Percentiles rank a stretch among this genome's conserved stretches.
phyloP scores from a whole-genome alignment of 75 land plant genomes.

The Sequoiadendron giganteum region DNA sequence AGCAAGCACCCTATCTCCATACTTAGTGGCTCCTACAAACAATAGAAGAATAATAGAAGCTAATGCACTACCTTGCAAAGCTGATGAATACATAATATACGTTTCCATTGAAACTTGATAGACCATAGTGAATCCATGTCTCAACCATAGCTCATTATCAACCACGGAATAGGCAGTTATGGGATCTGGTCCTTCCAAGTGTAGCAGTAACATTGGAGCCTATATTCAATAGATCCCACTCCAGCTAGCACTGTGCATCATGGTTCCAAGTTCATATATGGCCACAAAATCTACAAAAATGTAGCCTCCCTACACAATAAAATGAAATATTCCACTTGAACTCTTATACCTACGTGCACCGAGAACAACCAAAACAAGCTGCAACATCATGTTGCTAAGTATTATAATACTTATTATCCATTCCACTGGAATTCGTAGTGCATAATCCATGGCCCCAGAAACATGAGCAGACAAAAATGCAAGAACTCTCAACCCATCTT shows the following conservation, averaged over 20 bases:
- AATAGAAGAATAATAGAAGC: not conserved
- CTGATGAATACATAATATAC: constrained; percentile 1
- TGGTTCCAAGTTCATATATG: constrained; percentile 11
- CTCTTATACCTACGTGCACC: not conserved
- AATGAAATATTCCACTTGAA: not conserved
- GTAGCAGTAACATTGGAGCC: too few species aligned
- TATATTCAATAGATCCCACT: not conserved
- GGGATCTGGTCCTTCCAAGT: not conserved
- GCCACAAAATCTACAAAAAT: constrained; percentile 15
- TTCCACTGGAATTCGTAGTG: too few species aligned
- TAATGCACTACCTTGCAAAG: not conserved
- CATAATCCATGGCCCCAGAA: too few species aligned
- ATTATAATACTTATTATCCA: not conserved
- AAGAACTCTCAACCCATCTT: too few species aligned
- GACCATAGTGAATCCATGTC: too few species aligned
- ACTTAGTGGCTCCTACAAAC: not conserved
- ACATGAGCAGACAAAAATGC: too few species aligned
- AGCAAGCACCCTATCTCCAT: not conserved
- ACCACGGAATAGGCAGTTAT: too few species aligned
- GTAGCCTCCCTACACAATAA: constrained; percentile 6
- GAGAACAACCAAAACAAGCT: not conserved
- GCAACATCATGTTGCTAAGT: not conserved
- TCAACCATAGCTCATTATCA: too few species aligned
- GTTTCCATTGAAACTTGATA: not conserved
- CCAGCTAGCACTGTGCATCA: not conserved